Percentiles rank a stretch among this genome's conserved stretches.
Evolutionary conservation across 1,284 basidiomycete genomes (phyloP).

Genomic region (Cutaneotrichosporon daszewskae): DNA sequence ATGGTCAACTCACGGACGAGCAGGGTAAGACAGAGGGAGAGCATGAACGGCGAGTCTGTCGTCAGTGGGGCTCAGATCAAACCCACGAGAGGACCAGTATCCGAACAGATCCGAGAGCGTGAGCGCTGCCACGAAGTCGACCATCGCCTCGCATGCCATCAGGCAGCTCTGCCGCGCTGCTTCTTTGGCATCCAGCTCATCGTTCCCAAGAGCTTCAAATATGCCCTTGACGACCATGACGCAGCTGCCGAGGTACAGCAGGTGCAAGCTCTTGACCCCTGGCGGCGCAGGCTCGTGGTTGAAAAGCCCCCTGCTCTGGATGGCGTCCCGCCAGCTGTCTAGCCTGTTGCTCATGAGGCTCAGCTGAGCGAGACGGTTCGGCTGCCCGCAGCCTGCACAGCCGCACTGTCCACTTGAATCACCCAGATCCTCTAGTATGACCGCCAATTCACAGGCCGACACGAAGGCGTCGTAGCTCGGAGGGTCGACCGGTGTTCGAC

Average conservation of each 20-base stretch:
- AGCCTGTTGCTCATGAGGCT: not conserved
- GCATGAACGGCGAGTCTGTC: conserved; percentile 2
- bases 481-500: not conserved
- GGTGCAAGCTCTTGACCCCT: not conserved
- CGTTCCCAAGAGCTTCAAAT: not conserved
- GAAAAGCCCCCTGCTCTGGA: not conserved
- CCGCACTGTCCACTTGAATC: not conserved
- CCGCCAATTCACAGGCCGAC: not conserved
- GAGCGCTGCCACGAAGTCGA: conserved; percentile 1
- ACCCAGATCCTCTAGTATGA: not conserved
- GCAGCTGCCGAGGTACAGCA: conserved; percentile 2
- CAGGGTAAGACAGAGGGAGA: conserved; percentile 2
- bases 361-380: not conserved
- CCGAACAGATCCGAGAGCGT: not conserved
- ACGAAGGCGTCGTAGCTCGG: conserved; percentile 4
- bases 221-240: conserved; percentile 1
- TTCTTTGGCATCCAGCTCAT: not conserved
- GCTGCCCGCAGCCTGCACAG: too few species aligned
- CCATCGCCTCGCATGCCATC: conserved; percentile 2
- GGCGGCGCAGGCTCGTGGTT: not conserved
- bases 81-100: conserved; percentile 3
- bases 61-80: not conserved
- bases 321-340: conserved; percentile 1
- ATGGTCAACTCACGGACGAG: not conserved
- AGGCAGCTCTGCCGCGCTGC: conserved; percentile 1